A percentile compares a stretch with the other conserved stretches of the same genome.
These are phyloP conservation scores for Pseudocercospora macadamiae DNA, from an alignment of 2,329 filamentous ascomycete genomes.

Conservation along the genomic window DNA sequence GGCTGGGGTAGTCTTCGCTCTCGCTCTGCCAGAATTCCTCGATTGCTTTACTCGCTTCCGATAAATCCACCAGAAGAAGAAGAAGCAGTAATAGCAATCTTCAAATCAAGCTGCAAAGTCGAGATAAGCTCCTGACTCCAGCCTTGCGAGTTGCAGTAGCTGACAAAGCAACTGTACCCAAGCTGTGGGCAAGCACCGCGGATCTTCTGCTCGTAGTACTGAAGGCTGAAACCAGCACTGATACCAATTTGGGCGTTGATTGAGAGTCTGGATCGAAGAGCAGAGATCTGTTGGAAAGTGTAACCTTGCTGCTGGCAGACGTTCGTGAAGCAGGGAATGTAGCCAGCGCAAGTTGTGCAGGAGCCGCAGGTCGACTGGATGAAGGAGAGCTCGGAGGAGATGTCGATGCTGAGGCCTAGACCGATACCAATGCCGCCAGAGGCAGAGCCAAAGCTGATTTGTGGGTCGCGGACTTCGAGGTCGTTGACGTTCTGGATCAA, in stretches of 20 bases:
- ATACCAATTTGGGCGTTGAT: neutral
- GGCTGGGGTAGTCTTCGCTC: too few relatives aligned
- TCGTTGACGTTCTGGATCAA: neutral
- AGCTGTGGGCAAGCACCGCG: neutral
- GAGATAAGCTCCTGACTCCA: neutral
- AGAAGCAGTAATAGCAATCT: neutral
- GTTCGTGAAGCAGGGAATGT: neutral
- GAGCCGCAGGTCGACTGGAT: neutral
- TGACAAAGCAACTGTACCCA: neutral
- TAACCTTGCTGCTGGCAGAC: too few relatives aligned
- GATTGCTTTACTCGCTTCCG: too few relatives aligned
- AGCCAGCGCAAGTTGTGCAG: neutral
- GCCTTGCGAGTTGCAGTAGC: neutral
- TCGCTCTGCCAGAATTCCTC: too few relatives aligned
- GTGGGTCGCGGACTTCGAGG: slow-evolving; percentile 1
- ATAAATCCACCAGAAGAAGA: too few relatives aligned
- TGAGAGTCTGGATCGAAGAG: neutral
- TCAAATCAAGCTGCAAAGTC: neutral
- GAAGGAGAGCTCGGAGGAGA: neutral
- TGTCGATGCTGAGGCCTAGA: neutral
- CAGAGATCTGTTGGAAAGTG: too few relatives aligned
- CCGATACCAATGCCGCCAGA: neutral
- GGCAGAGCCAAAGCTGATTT: neutral
- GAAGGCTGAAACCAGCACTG: neutral
- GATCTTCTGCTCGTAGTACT: neutral